Base-by-base conservation (phyloP, 805 yeast genomes). In the Blastobotrys attinorum region DNA sequence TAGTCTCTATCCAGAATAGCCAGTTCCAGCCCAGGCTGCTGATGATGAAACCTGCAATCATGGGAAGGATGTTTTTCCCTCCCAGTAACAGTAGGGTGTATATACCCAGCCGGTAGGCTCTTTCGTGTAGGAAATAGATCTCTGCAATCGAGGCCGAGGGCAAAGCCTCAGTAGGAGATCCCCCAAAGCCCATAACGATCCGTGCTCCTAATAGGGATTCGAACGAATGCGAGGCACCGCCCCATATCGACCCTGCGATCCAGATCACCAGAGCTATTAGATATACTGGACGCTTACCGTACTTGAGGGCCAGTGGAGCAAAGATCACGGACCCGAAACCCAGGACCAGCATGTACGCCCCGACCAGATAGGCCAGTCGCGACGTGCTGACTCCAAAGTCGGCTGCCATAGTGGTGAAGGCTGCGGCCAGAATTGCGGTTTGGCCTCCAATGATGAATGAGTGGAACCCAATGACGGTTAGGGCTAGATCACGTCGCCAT, bases 141-240 rank as follows among this genome's bases (percentile, higher is more conserved):
- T 78, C 83, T 3, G 81, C 79, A 39, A 78, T 72, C 1, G 81
- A 74, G 3, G 82, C 71, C 2, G 75, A 67, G 1, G 82, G 81
- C 43, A 78, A 62, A 2, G 79, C 73, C 58, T 78, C 83, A 10
- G 77, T 70, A 3, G 82, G 80, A 3, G 80, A 69, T 33, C 76
- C 73, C 3, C 83, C 83, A 43, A 78, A 57, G n/a, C 81, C 83
- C 54, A 70, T 68, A 15, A 77, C 57, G 2, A 78, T 67, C 48
- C 83, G 69, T 1, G 79, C 81, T 3, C 76, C 81, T 67, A 78
- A 64, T 21, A 78, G 60, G 4, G 72, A 67, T 4, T 73, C 74
- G 54, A 69, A 78, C 36, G 64, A 57, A 11, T 67, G 51, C 7
- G 82, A 65, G 8, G 64, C 62, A 8, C 76, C 82, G 20, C 70